A percentile compares a stretch with the other conserved stretches of the same genome.
Conservation (phyloP, 106 monocot species). For the Platanthera zijinensis region DNA sequence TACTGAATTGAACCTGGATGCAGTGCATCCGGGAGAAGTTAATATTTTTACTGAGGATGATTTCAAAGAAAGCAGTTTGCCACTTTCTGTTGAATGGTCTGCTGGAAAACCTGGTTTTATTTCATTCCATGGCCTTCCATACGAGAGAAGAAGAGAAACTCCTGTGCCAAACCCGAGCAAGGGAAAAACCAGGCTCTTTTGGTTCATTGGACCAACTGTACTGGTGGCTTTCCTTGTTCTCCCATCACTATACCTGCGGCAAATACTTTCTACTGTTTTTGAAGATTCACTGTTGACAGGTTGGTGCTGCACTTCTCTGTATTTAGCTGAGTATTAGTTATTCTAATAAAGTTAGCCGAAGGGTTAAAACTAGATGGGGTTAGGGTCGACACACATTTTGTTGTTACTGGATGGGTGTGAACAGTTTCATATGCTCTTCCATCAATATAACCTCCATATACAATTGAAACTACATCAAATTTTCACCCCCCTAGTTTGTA, state of each 20-base stretch:
- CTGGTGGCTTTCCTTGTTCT: conserved; percentile 80
- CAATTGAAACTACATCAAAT: too few species aligned
- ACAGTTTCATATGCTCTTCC: too few species aligned
- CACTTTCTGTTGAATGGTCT: conserved; percentile 13
- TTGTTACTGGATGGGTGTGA: too few species aligned
- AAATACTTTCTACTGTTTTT: conserved; percentile 55
- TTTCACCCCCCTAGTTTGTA: too few species aligned
- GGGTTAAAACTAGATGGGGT: too few species aligned
- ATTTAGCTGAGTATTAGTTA: background rate
- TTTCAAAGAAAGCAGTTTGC: conserved; percentile 13
- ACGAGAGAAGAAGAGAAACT: conserved; percentile 23
- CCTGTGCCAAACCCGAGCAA: conserved; percentile 17
- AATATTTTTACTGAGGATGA: conserved; percentile 11
- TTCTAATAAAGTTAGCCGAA: too few species aligned
- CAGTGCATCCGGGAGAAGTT: conserved; percentile 12
- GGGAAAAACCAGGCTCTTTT: conserved; percentile 42
- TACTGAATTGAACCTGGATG: conserved; percentile 21
- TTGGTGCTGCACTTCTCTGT: conserved; percentile 10
- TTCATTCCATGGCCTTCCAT: conserved; percentile 43
- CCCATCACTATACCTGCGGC: conserved; percentile 82
- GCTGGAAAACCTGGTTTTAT: conserved; percentile 67
- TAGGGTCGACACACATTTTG: too few species aligned
- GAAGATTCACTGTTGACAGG: conserved; percentile 95
- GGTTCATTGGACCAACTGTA: conserved; percentile 80
- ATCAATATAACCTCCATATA: too few species aligned